Conservation (phyloP, 768 basidiomycete species). For the Phaeotremella fagi region DNA sequence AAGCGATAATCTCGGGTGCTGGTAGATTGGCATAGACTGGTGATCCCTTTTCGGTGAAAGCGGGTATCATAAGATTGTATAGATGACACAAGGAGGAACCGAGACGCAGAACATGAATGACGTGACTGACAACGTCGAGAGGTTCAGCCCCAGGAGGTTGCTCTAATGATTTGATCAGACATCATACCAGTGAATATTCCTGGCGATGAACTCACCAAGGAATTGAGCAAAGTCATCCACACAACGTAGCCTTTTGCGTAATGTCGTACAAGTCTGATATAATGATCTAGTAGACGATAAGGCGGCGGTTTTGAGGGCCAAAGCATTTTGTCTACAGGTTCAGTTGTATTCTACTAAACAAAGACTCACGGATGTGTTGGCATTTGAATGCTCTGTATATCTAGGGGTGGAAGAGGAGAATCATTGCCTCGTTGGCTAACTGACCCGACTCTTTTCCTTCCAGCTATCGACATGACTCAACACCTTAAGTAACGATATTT, state of each 20-base stretch:
- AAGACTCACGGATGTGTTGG: slow-evolving; percentile 39
- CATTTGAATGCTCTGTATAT: slow-evolving; percentile 42
- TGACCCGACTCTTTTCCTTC: slow-evolving; percentile 36
- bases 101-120: slow-evolving; percentile 89
- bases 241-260: slow-evolving; percentile 32
- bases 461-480: slow-evolving; percentile 15
- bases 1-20: slow-evolving; percentile 26
- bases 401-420: slow-evolving; percentile 23
- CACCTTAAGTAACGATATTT: no score
- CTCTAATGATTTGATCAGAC: slow-evolving; percentile 15
- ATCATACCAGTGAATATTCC: neutral
- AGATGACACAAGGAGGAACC: slow-evolving; percentile 93
- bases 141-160: slow-evolving; percentile 34
- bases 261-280: slow-evolving; percentile 40
- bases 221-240: slow-evolving; percentile 43
- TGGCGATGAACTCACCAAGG: slow-evolving; percentile 27
- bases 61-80: slow-evolving; percentile 71
- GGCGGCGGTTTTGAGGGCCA: slow-evolving; percentile 47
- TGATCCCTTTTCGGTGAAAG: slow-evolving; percentile 33
- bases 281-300: slow-evolving; percentile 40
- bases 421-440: slow-evolving; percentile 25
- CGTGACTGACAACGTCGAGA: slow-evolving; percentile 80
- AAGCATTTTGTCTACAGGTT: slow-evolving; percentile 37
- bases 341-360: neutral
- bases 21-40: slow-evolving; percentile 19